Evolutionary conservation across 345 rosid species (phyloP).

Genomic region (Syzygium grande): DNA sequence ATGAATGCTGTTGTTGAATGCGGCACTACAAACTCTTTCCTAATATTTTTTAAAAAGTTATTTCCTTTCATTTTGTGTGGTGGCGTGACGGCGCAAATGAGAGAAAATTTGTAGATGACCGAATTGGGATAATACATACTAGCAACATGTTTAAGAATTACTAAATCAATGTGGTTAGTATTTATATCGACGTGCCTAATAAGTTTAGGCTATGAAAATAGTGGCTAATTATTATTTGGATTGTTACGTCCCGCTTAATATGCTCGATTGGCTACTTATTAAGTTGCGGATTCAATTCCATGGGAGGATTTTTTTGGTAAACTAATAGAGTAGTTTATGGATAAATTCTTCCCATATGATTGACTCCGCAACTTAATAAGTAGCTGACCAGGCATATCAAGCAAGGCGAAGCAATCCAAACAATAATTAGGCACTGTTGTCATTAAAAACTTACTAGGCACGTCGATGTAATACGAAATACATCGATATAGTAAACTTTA

Average conservation of each 20-base stretch:
- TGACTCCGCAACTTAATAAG: neutral
- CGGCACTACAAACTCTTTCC: neutral
- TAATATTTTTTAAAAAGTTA: fast-evolving
- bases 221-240: neutral
- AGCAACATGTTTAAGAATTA: neutral
- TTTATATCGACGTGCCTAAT: neutral
- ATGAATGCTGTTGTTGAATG: neutral
- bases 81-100: neutral
- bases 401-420: neutral
- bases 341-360: neutral
- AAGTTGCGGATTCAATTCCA: neutral
- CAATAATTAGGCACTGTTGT: neutral
- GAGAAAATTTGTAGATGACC: neutral
- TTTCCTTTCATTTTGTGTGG: neutral
- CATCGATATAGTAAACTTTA: too few species aligned
- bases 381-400: neutral
- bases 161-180: neutral
- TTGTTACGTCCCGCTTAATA: neutral
- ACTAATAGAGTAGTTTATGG: neutral
- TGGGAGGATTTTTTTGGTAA: neutral
- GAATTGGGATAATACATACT: neutral
- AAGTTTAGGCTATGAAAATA: neutral
- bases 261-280: neutral
- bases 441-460: neutral
- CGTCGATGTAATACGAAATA: too few species aligned